These are phyloP conservation scores for Yarrowia bubula DNA, from an alignment of 805 yeast genomes.

Conservation along the genomic window DNA sequence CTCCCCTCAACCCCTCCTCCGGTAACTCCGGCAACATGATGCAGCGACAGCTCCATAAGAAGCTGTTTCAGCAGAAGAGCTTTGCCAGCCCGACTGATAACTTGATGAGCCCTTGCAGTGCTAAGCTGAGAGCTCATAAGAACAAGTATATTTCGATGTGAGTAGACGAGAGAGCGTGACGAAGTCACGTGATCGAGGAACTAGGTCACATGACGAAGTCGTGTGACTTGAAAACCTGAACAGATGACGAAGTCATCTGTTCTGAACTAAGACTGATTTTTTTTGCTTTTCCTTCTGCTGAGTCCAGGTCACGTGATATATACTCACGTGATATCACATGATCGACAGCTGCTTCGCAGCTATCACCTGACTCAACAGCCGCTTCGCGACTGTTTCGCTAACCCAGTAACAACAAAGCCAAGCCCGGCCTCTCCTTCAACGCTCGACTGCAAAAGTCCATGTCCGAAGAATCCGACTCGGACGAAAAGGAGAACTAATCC, in stretches of 20 bases:
- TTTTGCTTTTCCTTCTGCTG: too few relatives aligned
- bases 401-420: constrained; percentile 22
- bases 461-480: constrained; percentile 2
- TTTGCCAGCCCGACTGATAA: constrained; percentile 59
- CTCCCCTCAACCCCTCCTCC: constrained; percentile 24
- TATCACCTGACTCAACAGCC: too few relatives aligned
- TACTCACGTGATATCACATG: too few relatives aligned
- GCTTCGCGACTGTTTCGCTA: neutral
- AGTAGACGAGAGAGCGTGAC: constrained; percentile 30
- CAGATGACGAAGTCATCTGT: too few relatives aligned
- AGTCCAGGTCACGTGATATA: too few relatives aligned
- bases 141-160: constrained; percentile 43
- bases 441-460: constrained; percentile 21
- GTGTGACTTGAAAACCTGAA: too few relatives aligned
- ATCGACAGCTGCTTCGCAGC: too few relatives aligned
- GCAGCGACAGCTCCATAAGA: constrained; percentile 26
- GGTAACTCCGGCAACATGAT: constrained; percentile 23
- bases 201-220: too few relatives aligned
- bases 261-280: too few relatives aligned
- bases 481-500: constrained; percentile 20
- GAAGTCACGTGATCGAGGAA: neutral
- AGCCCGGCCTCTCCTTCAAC: constrained; percentile 26
- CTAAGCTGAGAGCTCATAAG: constrained; percentile 53
- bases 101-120: constrained; percentile 57
- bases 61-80: constrained; percentile 29